Evolutionary conservation across 768 basidiomycete genomes (phyloP).

Genomic region (Chalciporus chontae): DNA sequence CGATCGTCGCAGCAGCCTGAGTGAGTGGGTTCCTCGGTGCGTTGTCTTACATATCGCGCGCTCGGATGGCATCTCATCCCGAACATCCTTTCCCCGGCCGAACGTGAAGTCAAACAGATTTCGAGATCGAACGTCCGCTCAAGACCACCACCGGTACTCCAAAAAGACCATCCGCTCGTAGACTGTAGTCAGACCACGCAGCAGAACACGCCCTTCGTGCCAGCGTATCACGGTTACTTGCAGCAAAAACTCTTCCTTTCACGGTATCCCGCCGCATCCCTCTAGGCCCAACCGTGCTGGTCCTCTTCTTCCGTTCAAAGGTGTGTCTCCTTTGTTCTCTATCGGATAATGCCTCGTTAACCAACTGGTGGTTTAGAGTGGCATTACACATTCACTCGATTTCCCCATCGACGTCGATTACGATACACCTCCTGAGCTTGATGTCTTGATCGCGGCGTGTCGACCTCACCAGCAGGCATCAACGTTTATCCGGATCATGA

Average conservation of each 20-base stretch:
- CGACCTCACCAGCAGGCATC: constrained; percentile 53
- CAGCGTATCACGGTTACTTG: constrained; percentile 52
- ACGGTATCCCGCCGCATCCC: constrained; percentile 67
- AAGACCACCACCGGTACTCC: constrained; percentile 32
- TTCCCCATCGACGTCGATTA: constrained; percentile 79
- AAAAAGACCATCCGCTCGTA: constrained; percentile 31
- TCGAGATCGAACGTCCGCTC: constrained; percentile 61
- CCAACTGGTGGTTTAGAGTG: constrained; percentile 45
- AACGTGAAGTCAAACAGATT: constrained; percentile 47
- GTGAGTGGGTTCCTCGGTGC: constrained; percentile 39
- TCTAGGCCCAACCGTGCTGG: constrained; percentile 61
- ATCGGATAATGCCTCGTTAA: neutral
- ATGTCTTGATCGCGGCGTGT: constrained; percentile 74
- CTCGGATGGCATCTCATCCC: constrained; percentile 36
- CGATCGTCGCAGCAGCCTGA: constrained; percentile 30
- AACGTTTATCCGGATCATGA: constrained; percentile 58
- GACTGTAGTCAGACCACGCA: constrained; percentile 42
- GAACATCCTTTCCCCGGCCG: constrained; percentile 34
- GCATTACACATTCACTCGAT: constrained; percentile 75
- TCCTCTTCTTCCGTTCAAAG: constrained; percentile 78
- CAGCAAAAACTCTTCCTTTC: constrained; percentile 59
- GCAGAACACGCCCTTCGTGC: constrained; percentile 53
- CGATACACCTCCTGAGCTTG: constrained; percentile 71
- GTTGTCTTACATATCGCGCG: too few species aligned
- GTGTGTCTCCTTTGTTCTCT: constrained; percentile 34